phyloP scores from a whole-genome alignment of 495 filamentous ascomycete species.

The Filosporella fistucella region DNA sequence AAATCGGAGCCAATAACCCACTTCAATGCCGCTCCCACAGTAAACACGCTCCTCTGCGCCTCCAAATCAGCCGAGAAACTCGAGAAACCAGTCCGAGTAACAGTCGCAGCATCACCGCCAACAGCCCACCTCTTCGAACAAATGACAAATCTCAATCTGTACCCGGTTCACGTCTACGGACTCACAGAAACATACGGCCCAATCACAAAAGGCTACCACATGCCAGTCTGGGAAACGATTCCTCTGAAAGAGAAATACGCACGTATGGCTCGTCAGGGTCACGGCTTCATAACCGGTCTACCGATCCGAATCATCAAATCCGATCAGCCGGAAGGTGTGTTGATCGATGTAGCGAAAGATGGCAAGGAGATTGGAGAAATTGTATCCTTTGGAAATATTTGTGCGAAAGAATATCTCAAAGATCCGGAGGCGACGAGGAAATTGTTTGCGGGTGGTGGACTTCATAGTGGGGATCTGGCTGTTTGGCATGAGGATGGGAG shows the following conservation, averaged over 20 bases:
- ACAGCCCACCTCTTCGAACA: conserved; percentile 85
- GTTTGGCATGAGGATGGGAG: conserved; percentile 88
- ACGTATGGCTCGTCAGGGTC: conserved; percentile 84
- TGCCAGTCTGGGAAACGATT: conserved; percentile 76
- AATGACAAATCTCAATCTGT: conserved; percentile 82
- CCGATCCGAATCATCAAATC: conserved; percentile 80
- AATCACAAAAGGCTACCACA: conserved; percentile 86
- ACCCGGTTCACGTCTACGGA: conserved; percentile 93
- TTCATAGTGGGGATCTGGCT: conserved; percentile 88
- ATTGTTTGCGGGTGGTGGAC: conserved; percentile 80
- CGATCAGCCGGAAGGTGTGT: conserved; percentile 57
- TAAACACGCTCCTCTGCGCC: conserved; percentile 88
- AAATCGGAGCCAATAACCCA: conserved; percentile 85
- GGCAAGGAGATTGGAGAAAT: conserved; percentile 94
- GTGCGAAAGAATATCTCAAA: conserved; percentile 86
- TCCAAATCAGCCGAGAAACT: conserved; percentile 64
- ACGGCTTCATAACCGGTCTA: conserved; percentile 83
- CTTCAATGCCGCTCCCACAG: conserved; percentile 93
- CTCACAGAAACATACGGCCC: conserved; percentile 95
- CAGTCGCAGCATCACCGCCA: conserved; percentile 88
- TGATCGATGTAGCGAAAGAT: conserved; percentile 73
- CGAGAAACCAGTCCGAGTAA: conserved; percentile 72
- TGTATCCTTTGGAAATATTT: conserved; percentile 87
- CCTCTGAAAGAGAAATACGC: conserved; percentile 69
- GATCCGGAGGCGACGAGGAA: conserved; percentile 82